Percentiles rank a stretch among this genome's conserved stretches.
Conservation (phyloP, 306 rosid species). For the Vigna trinervia region DNA sequence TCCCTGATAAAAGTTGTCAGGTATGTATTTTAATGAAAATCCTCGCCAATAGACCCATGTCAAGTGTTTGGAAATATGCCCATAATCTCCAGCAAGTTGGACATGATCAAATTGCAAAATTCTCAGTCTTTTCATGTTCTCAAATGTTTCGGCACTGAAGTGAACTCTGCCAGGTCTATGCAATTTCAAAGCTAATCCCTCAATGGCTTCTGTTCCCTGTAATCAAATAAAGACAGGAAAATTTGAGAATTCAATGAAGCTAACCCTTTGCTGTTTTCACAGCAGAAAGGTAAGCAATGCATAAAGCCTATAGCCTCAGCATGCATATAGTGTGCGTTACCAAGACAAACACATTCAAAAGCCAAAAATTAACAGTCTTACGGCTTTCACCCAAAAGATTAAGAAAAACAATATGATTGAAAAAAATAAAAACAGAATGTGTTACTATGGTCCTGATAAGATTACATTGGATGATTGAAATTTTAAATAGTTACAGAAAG, state of each 20-base stretch:
- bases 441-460: neutral
- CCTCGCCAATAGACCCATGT: constrained; percentile 16
- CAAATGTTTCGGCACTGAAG: neutral
- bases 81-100: constrained; percentile 5
- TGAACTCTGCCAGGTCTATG: neutral
- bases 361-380: too few relatives aligned
- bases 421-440: neutral
- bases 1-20: neutral
- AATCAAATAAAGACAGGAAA: too few relatives aligned
- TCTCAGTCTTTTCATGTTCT: neutral
- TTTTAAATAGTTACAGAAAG: neutral
- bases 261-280: neutral
- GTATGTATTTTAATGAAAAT: neutral
- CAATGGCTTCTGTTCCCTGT: constrained; percentile 10
- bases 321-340: neutral
- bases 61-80: neutral
- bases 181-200: constrained; percentile 23
- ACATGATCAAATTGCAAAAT: constrained; percentile 4
- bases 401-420: neutral
- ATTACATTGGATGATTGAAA: neutral
- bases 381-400: neutral
- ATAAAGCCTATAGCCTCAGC: neutral
- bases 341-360: too few relatives aligned
- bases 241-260: too few relatives aligned
- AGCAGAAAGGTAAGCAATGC: neutral